A percentile compares a stretch with the other conserved stretches of the same genome.
Conservation (phyloP, 192 early-diverging fungal species). For the Glomus cerebriforme region DNA sequence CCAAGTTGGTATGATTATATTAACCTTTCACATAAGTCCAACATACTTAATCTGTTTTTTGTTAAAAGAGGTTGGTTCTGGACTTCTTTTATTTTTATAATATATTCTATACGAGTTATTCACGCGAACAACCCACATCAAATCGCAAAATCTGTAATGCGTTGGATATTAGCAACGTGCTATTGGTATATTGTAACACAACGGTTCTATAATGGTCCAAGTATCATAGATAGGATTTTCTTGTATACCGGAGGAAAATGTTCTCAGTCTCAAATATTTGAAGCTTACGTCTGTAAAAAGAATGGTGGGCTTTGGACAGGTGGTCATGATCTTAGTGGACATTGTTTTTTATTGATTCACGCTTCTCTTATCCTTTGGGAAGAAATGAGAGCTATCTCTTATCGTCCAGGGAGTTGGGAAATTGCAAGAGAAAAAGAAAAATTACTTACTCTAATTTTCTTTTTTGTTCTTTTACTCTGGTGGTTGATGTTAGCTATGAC, state of each 20-base stretch:
- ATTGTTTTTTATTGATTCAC: constrained; percentile 82
- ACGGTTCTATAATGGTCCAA: constrained; percentile 84
- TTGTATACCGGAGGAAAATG: constrained; percentile 71
- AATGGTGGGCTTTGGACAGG: constrained; percentile 69
- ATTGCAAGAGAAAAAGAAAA: constrained; percentile 18
- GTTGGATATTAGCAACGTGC: constrained; percentile 64
- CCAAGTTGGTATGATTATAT: too few species aligned
- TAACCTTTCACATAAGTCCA: constrained; percentile 37
- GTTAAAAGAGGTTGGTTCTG: constrained; percentile 90
- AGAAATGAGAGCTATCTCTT: constrained; percentile 55
- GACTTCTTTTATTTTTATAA: constrained; percentile 67
- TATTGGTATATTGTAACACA: constrained; percentile 88
- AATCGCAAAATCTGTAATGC: constrained; percentile 36
- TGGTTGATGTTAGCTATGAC: constrained; percentile 77
- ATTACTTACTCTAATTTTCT: constrained; percentile 39
- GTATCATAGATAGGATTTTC: constrained; percentile 79
- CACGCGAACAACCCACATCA: neutral
- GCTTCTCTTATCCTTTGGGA: constrained; percentile 73
- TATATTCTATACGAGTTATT: constrained; percentile 41
- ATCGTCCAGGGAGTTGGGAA: constrained; percentile 31
- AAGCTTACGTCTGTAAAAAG: constrained; percentile 37
- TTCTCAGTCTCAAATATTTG: constrained; percentile 38
- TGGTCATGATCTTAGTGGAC: constrained; percentile 88
- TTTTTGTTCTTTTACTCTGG: constrained; percentile 65
- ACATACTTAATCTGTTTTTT: constrained; percentile 75